Percentiles rank a stretch among this genome's conserved stretches.
Conservation (phyloP, 2,329 filamentous ascomycete genomes). For the Cladosporium sp. region DNA sequence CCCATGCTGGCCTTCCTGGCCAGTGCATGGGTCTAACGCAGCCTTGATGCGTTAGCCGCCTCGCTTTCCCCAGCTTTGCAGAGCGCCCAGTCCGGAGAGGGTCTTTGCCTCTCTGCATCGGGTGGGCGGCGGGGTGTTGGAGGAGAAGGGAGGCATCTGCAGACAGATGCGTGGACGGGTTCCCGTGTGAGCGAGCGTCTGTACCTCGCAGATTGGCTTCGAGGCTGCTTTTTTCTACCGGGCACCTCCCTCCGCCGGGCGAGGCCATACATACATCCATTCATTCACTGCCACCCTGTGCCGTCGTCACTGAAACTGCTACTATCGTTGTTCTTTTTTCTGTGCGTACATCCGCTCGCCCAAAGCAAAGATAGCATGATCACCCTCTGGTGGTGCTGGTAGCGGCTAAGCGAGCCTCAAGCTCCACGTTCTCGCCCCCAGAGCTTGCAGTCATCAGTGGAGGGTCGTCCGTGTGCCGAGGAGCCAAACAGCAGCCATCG, state of each 20-base stretch:
- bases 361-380: slow-evolving; percentile 7
- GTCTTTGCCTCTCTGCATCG: slow-evolving; percentile 11
- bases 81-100: slow-evolving; percentile 10
- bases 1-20: slow-evolving; percentile 2
- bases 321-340: too few species aligned
- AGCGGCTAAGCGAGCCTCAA: slow-evolving; percentile 14
- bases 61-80: slow-evolving; percentile 12
- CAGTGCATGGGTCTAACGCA: slow-evolving; percentile 9
- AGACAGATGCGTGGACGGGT: neutral
- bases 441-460: too few species aligned
- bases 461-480: slow-evolving; percentile 13
- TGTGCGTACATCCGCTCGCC: neutral
- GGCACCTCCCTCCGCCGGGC: too few species aligned
- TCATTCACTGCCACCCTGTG: neutral
- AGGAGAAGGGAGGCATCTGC: too few species aligned
- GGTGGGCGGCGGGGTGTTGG: slow-evolving; percentile 10
- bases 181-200: slow-evolving; percentile 1
- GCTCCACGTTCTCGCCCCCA: slow-evolving; percentile 13
- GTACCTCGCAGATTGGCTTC: slow-evolving; percentile 11
- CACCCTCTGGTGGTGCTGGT: slow-evolving; percentile 8
- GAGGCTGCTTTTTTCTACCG: too few species aligned
- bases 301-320: too few species aligned
- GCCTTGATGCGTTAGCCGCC: slow-evolving; percentile 7
- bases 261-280: neutral
- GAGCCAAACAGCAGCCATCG: slow-evolving; percentile 2